Evolutionary conservation across 2,329 filamentous ascomycete genomes (phyloP).

Genomic region (Diaporthe capsici): DNA sequence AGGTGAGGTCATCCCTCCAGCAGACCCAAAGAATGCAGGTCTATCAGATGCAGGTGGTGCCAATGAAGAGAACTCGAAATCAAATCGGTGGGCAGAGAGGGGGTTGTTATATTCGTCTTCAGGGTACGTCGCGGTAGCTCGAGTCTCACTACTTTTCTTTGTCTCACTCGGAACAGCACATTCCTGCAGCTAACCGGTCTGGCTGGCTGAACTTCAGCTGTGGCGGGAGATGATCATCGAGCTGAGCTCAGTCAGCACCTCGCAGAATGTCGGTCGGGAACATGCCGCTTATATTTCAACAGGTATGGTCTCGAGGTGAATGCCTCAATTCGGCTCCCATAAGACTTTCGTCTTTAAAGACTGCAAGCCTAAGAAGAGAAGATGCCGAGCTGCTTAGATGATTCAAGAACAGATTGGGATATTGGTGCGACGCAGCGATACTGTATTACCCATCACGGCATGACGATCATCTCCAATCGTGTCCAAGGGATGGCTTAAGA

Average conservation of each 20-base stretch:
- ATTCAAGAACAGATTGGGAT: not conserved
- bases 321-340: not conserved
- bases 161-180: constrained; percentile 14
- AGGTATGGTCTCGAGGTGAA: not conserved
- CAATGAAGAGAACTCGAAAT: too few species aligned
- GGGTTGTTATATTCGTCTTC: not conserved
- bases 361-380: not conserved
- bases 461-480: constrained; percentile 11
- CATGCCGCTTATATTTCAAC: not conserved
- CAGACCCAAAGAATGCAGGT: rapidly evolving
- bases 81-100: not conserved
- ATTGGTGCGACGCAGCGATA: not conserved
- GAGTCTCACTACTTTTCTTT: constrained; percentile 31
- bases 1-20: not conserved
- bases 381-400: not conserved
- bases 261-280: not conserved
- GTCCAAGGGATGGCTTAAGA: not conserved
- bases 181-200: constrained; percentile 26
- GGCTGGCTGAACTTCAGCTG: constrained; percentile 13
- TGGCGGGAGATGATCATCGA: constrained; percentile 17
- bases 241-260: constrained; percentile 11
- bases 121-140: not conserved
- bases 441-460: constrained; percentile 7
- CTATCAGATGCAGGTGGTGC: not conserved
- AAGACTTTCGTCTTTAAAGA: too few species aligned